phyloP scores from a whole-genome alignment of 2,329 filamentous ascomycete species.

The Calonectria pseudoturangicola region DNA sequence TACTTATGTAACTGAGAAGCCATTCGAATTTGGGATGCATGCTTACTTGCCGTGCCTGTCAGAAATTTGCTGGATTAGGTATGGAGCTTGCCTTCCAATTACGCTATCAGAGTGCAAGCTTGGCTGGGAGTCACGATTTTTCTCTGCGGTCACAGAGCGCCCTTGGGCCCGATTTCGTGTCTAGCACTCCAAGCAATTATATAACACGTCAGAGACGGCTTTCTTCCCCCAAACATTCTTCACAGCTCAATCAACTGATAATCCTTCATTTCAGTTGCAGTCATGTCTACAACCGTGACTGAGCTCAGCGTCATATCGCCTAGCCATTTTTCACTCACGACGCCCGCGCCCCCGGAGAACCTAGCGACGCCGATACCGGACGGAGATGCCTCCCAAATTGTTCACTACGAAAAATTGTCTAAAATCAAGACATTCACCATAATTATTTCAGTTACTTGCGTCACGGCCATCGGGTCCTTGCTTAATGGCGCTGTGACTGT shows the following conservation, averaged over 20 bases:
- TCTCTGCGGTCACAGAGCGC: not conserved
- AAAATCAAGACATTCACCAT: constrained; percentile 9
- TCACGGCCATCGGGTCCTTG: constrained; percentile 10
- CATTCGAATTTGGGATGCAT: no score
- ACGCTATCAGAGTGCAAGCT: not conserved
- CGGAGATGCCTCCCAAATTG: no score
- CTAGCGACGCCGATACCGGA: not conserved
- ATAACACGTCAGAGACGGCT: no score
- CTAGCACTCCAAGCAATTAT: not conserved
- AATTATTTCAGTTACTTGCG: constrained; percentile 21
- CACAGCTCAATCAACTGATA: not conserved
- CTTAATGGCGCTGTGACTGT: constrained; percentile 18
- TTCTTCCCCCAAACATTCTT: not conserved
- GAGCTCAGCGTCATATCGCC: not conserved
- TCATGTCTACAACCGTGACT: constrained; percentile 13
- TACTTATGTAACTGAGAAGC: not conserved
- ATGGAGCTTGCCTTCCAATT: not conserved
- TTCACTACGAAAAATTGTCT: not conserved
- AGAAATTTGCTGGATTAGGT: no score
- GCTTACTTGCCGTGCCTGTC: no score
- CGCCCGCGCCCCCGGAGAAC: not conserved
- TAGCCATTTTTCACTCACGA: not conserved
- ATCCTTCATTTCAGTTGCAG: no score
- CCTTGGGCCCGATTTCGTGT: not conserved
- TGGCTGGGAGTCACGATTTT: not conserved